Evolutionary conservation across 2,329 filamentous ascomycete species (phyloP).

Genomic region (Coniochaeta pulveracea): DNA sequence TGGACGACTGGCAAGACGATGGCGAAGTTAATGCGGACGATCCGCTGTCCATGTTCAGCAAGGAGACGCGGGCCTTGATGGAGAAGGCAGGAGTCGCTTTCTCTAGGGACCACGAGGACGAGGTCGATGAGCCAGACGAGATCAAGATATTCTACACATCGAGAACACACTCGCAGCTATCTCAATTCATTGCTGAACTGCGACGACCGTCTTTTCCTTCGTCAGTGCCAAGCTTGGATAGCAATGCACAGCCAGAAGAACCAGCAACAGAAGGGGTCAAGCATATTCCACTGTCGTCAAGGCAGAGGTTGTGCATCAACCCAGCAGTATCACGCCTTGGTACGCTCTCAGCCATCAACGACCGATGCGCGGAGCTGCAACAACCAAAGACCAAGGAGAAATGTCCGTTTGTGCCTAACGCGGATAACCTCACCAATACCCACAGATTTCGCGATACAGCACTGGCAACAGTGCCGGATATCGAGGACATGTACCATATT

Average conservation of each 20-base stretch:
- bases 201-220: constrained; percentile 67
- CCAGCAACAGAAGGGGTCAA: constrained; percentile 52
- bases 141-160: constrained; percentile 83
- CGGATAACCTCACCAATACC: constrained; percentile 59
- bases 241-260: constrained; percentile 1
- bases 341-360: constrained; percentile 75
- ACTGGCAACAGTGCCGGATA: constrained; percentile 78
- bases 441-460: constrained; percentile 78
- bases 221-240: constrained; percentile 39
- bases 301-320: constrained; percentile 87
- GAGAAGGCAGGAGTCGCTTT: constrained; percentile 46
- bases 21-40: constrained; percentile 21
- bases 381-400: constrained; percentile 55
- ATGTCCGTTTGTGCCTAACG: constrained; percentile 69
- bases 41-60: constrained; percentile 49
- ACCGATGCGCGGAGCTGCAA: constrained; percentile 83
- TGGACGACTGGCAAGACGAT: constrained; percentile 54
- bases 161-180: constrained; percentile 82
- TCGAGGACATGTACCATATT: constrained; percentile 75
- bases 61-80: constrained; percentile 65
- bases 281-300: constrained; percentile 71
- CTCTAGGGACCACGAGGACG: constrained; percentile 23
- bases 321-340: constrained; percentile 62
- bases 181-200: constrained; percentile 77
- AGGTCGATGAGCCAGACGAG: constrained; percentile 45